Conservation (phyloP, 2,329 filamentous ascomycete genomes). For the Ophioceras dolichostomum region DNA sequence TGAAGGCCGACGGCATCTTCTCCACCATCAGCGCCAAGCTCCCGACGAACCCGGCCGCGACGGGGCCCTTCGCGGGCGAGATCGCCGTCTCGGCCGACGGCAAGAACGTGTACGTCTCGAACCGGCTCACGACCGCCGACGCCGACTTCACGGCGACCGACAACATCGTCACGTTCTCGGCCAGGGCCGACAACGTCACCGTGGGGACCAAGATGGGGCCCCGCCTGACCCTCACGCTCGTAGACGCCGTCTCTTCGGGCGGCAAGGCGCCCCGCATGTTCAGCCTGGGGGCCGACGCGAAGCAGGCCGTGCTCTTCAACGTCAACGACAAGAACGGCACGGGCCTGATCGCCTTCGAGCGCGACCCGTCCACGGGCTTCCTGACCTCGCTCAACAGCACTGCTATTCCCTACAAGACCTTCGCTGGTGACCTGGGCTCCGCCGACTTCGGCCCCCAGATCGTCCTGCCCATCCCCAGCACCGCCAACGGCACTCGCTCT, state of each 20-base stretch:
- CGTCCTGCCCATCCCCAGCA: background rate
- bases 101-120: slow-evolving; percentile 36
- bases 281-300: slow-evolving; percentile 19
- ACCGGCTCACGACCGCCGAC: slow-evolving; percentile 22
- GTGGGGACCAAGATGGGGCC: slow-evolving; percentile 2
- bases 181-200: slow-evolving; percentile 12
- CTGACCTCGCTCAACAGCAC: background rate
- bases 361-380: slow-evolving; percentile 12
- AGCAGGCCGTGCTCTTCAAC: slow-evolving; percentile 25
- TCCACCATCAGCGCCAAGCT: slow-evolving; percentile 26
- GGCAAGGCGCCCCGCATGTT: slow-evolving; percentile 34
- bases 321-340: slow-evolving; percentile 30
- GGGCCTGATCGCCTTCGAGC: slow-evolving; percentile 26
- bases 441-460: slow-evolving; percentile 1
- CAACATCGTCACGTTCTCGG: slow-evolving; percentile 32
- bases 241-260: slow-evolving; percentile 19
- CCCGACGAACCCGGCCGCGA: slow-evolving; percentile 21
- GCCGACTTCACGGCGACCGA: slow-evolving; percentile 28
- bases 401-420: background rate
- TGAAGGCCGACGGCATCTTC: slow-evolving; percentile 23
- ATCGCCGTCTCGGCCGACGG: slow-evolving; percentile 27
- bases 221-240: slow-evolving; percentile 18
- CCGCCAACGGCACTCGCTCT: background rate
- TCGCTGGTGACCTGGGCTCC: background rate
- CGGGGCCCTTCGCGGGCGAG: slow-evolving; percentile 30